Conservation (phyloP, 305 asterid genomes). For the Solanum hybrid region DNA sequence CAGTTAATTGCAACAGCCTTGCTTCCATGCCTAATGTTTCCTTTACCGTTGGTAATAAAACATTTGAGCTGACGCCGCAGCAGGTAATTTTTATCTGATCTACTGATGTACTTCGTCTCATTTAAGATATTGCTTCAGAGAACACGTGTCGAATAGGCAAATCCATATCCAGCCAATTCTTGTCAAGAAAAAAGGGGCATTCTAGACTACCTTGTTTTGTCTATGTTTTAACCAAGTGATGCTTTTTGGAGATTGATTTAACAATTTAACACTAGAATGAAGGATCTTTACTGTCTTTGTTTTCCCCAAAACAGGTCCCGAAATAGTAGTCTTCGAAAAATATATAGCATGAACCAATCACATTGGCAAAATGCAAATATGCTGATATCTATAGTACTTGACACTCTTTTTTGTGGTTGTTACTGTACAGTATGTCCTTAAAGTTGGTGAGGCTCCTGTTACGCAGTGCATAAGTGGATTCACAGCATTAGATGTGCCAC, state of each 20-base stretch:
- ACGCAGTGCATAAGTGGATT: conserved; percentile 88
- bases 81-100: conserved; percentile 34
- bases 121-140: not conserved
- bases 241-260: not conserved
- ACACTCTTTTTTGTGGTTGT: conserved; percentile 1
- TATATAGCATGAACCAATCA: not conserved
- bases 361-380: not conserved
- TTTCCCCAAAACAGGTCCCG: not conserved
- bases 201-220: not conserved
- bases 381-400: not conserved
- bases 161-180: not conserved
- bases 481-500: conserved; percentile 71
- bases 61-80: conserved; percentile 58
- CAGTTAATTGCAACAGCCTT: conserved; percentile 57
- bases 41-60: conserved; percentile 57
- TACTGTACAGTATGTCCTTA: conserved; percentile 56
- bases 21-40: conserved; percentile 68
- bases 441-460: conserved; percentile 66
- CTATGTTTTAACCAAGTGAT: not conserved
- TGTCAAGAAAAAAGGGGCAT: not conserved
- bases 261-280: not conserved
- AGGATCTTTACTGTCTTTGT: not conserved
- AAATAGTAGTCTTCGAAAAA: not conserved
- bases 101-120: not conserved
- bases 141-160: not conserved